Evolutionary conservation across 495 filamentous ascomycete species (phyloP).

Genomic region (Bacidia rubella): DNA sequence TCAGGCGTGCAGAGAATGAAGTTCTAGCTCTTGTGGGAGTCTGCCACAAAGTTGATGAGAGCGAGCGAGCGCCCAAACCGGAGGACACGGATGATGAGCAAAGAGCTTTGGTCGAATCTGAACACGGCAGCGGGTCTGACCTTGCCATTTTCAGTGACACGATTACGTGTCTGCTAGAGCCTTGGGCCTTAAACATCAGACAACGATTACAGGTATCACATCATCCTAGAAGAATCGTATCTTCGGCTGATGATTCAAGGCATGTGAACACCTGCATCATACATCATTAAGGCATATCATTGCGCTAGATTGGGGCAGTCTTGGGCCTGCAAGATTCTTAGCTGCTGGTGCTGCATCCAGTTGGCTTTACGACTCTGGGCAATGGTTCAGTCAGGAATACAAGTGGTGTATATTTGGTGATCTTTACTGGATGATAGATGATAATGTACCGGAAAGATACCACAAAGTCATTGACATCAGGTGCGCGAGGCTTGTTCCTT

Average conservation of each 20-base stretch:
- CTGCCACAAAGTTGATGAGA: slow-evolving; percentile 33
- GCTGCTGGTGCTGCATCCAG: not conserved
- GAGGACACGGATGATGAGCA: slow-evolving; percentile 15
- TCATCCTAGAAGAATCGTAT: not conserved
- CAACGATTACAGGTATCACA: slow-evolving; percentile 32
- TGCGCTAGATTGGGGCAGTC: slow-evolving; percentile 26
- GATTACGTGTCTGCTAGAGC: slow-evolving; percentile 29
- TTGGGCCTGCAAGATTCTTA: not conserved
- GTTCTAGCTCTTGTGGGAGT: slow-evolving; percentile 43
- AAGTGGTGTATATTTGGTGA: too few species aligned
- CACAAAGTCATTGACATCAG: not conserved
- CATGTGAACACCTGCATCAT: slow-evolving; percentile 28
- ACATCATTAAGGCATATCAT: slow-evolving; percentile 19
- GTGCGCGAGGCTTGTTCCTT: too few species aligned
- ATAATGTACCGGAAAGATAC: too few species aligned
- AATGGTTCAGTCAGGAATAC: too few species aligned
- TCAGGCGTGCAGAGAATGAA: slow-evolving; percentile 43
- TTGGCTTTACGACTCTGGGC: not conserved
- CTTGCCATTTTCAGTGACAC: slow-evolving; percentile 32
- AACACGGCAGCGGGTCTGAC: slow-evolving; percentile 38
- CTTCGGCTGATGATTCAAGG: slow-evolving; percentile 20
- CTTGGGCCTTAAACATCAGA: slow-evolving; percentile 32
- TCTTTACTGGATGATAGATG: too few species aligned
- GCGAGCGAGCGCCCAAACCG: not conserved
- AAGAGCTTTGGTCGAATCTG: slow-evolving; percentile 26